phyloP scores from a whole-genome alignment of 345 rosid genomes.

The Linum tenue region DNA sequence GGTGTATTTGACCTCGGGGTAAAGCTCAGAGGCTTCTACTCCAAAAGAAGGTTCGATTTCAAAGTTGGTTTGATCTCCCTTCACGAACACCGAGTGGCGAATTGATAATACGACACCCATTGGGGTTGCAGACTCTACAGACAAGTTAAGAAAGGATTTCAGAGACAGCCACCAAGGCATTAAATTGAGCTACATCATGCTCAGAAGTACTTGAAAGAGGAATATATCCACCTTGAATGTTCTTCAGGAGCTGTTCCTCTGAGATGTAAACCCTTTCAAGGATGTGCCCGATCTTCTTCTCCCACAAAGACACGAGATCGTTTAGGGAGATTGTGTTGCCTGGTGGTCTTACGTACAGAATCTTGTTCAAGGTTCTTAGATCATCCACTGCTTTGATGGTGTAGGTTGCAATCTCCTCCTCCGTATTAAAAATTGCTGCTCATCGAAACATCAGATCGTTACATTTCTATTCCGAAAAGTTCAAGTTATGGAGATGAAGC shows the following conservation, averaged over 20 bases:
- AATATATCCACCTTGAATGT: not conserved
- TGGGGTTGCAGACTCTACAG: not conserved
- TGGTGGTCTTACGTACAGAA: not conserved
- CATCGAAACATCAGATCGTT: not conserved
- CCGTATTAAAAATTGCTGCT: conserved; percentile 1
- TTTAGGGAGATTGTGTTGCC: conserved; percentile 4
- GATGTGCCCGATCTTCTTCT: not conserved
- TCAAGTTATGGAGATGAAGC: too few relatives aligned
- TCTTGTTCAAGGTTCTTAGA: conserved; percentile 9
- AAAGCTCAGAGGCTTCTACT: not conserved
- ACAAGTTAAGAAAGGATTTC: not conserved
- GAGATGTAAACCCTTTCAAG: conserved; percentile 1
- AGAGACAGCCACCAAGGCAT: not conserved
- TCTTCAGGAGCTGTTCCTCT: conserved; percentile 1
- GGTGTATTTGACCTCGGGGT: conserved; percentile 2
- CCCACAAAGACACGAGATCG: conserved; percentile 10
- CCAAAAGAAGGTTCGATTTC: not conserved
- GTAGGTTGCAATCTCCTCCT: conserved; percentile 10
- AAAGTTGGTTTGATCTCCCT: conserved; percentile 3
- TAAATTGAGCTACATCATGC: not conserved
- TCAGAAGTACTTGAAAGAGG: not conserved
- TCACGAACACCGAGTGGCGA: conserved; percentile 3
- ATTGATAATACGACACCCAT: not conserved
- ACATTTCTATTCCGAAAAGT: not conserved
- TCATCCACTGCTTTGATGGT: conserved; percentile 13